Conservation (phyloP, 1,284 basidiomycete species). For the Cystobasidiaceae sp. region DNA sequence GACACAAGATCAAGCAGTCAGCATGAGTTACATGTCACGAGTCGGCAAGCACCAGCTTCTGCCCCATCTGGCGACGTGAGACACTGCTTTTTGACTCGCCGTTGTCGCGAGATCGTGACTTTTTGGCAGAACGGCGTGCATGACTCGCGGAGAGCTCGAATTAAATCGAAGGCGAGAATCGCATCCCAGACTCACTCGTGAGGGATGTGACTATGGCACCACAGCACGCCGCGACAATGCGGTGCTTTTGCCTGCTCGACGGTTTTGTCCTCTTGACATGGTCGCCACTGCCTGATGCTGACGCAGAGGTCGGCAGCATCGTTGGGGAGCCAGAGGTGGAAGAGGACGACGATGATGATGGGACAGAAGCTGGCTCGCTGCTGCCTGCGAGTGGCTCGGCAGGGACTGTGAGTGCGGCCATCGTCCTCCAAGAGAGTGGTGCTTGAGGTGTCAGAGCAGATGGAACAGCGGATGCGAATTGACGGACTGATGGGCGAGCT, state of each 20-base stretch:
- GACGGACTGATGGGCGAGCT: no score
- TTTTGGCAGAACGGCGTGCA: neutral
- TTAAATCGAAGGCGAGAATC: neutral
- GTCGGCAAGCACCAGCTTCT: no score
- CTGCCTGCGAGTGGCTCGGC: slow-evolving; percentile 14
- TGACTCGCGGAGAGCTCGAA: neutral
- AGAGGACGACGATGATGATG: neutral
- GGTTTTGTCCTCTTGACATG: slow-evolving; percentile 1
- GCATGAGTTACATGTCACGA: no score
- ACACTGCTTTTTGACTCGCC: no score
- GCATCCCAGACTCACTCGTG: slow-evolving; percentile 35
- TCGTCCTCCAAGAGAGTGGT: neutral
- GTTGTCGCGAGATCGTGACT: slow-evolving; percentile 13
- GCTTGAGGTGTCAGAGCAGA: no score
- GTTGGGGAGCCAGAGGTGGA: neutral
- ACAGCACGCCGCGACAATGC: slow-evolving; percentile 39
- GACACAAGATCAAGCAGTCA: neutral
- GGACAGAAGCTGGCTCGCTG: neutral
- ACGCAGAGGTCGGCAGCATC: neutral
- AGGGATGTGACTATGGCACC: slow-evolving; percentile 39
- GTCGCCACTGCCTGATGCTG: slow-evolving; percentile 5
- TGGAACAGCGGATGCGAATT: no score
- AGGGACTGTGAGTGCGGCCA: slow-evolving; percentile 19
- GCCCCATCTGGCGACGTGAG: no score
- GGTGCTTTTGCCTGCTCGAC: slow-evolving; percentile 32